Evolutionary conservation across 148 eudicot genomes (phyloP), one percentile per base, ranked within the genome.

Genomic region (Amaranthus cruentus): DNA sequence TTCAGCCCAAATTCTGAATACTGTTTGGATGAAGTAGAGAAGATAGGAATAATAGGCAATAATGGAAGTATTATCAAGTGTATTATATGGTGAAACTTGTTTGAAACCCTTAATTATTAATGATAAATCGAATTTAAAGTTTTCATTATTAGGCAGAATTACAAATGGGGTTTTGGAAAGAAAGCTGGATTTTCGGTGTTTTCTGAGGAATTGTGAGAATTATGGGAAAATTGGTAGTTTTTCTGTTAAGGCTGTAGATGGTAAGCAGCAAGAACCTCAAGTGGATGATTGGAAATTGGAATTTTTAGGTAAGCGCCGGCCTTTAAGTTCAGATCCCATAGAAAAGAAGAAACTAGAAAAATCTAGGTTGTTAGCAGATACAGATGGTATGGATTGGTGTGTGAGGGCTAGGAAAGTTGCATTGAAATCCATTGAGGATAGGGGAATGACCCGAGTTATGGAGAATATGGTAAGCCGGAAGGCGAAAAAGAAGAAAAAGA

Each of bases 371-470:
- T 73, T 88, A 77, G 64, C 71, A 42, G 87, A 82, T 58, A 79
- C 81, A 2, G 89, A 84, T 74, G 59, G 80, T n/a, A 89, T 91
- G 96, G 96, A 91, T 73, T 91, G 97, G 97, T 91, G 98, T 81
- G 88, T 95, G 46, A 87, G 89, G 83, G 96, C 98, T 2, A 90
- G 97, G 87, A 91, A 83, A 82, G 76, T 83, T 68, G 98, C 98
- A 11, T 75, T 91, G 76, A 88, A 86, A 78, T 87, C 98, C 7
- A 95, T 95, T 62, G 90, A 91, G 82, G 87, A 82, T 42, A 80
- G 98, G 70, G 98, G 97, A 55, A 87, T 90, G 89, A 79, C 79
- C 9, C 75, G 46, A 42, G 73, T 80, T 44, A 73, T 86, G 87
- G 90, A 91, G 82, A 81, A 73, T 8, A 60, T 88, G 76, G 81